Conservation (phyloP, 768 basidiomycete genomes). For the Pleurotus platypus region DNA sequence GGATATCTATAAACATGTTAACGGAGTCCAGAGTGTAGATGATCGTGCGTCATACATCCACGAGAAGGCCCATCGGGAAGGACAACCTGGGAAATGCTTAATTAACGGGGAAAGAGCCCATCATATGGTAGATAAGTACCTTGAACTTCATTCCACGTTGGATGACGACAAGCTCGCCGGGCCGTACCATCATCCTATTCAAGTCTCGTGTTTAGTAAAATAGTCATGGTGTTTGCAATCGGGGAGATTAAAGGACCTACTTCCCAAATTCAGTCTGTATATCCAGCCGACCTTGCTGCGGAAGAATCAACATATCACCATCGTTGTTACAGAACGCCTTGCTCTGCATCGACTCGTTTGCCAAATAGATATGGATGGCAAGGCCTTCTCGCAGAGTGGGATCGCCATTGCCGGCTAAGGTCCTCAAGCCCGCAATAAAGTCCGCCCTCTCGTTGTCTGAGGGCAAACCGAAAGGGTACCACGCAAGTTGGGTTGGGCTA, state of each 20-base stretch:
- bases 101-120: background rate
- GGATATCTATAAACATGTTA: slow-evolving; percentile 39
- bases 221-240: background rate
- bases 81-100: slow-evolving; percentile 26
- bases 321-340: slow-evolving; percentile 61
- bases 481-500: slow-evolving; percentile 63
- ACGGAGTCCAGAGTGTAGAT: background rate
- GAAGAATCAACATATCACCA: slow-evolving; percentile 65
- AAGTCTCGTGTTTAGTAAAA: background rate
- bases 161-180: slow-evolving; percentile 63
- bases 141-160: slow-evolving; percentile 68
- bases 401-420: slow-evolving; percentile 59
- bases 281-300: slow-evolving; percentile 61
- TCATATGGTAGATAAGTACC: slow-evolving; percentile 25
- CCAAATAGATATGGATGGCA: slow-evolving; percentile 60
- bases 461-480: slow-evolving; percentile 60
- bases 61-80: slow-evolving; percentile 59
- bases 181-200: slow-evolving; percentile 53
- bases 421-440: slow-evolving; percentile 60
- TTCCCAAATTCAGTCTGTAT: slow-evolving; percentile 69
- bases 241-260: slow-evolving; percentile 28
- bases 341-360: slow-evolving; percentile 57
- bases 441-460: slow-evolving; percentile 35
- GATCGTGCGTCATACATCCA: slow-evolving; percentile 41
- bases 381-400: slow-evolving; percentile 62